Base-by-base conservation (phyloP, 2,329 filamentous ascomycete species). In the Sphaerostilbella broomeana region DNA sequence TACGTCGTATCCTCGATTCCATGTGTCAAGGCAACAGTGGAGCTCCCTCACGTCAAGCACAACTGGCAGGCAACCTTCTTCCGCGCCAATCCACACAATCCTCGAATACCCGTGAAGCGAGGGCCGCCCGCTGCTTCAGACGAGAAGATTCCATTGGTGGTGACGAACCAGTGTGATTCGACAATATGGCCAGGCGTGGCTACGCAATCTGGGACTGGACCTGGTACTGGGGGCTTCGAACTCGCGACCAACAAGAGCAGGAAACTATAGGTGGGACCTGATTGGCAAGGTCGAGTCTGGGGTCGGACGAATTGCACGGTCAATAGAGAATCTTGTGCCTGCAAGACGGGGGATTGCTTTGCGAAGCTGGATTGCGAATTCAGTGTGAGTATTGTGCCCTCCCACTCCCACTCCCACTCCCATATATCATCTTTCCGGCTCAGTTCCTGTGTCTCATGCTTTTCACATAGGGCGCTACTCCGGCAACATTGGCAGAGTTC, bases 201-300 rank as follows among this genome's bases (percentile, higher is more conserved):
- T 11, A 87, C 84, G 0, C 83, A 89, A 53, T 70, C 75, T 32
- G 86, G 86, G 16, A 75, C 73, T 11, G 81, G 80, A 1, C 83
- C 85, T 6, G 69, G 70, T 3, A 70, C 68, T 9, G 77, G 75
- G 15, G 86, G 85, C 7, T 92, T 90, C 55, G 71, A 78, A 52
- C 70, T 90, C 24, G 54, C 61, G 2, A 58, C 75, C 3, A 77
- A 81, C 30, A 64, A 71, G 22, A 77, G 71, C 38, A 74, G 61
- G 45, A 72, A 73, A 28, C 65, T 88, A 44, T 77, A 71, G 38
- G 84, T 92, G 17, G 75, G 79, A 9, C 67, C 73, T 35, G 77
- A 86, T 49, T 94, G 86, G 86, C 80, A 85, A 56, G 86, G 86
- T 8, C 76, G 86, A 38, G 69, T 92, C 19, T 92, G 86, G 86